Evolutionary conservation across 1,284 basidiomycete species (phyloP), one percentile per base, ranked within the genome.

Genomic region (Earliella scabrosa): DNA sequence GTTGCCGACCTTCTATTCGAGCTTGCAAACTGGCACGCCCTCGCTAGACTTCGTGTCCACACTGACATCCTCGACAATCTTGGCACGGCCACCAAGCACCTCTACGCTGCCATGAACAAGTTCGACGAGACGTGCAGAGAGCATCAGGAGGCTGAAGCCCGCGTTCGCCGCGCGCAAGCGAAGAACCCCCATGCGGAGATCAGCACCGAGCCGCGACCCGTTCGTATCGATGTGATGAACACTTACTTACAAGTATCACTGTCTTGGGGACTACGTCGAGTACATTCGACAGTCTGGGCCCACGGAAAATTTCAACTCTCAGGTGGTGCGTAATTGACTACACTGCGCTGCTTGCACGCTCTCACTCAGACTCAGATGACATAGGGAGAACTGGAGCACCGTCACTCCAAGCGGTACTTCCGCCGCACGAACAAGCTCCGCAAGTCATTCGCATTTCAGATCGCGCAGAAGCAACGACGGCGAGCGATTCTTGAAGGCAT

Each of bases 271-370:
- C 47, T 75, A 75, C 52, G 50, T 66, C 0, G 32, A 20, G 1
- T 55, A 63, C 0, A 75, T 79, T 7, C 38, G 48, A 11, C 39
- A 27, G 2, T 68, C 66, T 36, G 73, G 75, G 0, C 75, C 73
- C 0, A 72, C 68, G 1, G 76, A 78, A 32, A 68, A 59, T 10
- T 74, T 68, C 40, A 65, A 65, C 0, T 75, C 70, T 0, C 69
- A 73, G 21, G 54, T 60, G 13, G 75, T 77, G 49, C 21, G 70
- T 40, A 14, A 23, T 9, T 18, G 7, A 21, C 21, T 14, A 32
- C 31, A 32, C 31, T 32, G 8, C 7, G 11, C 31, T 18, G 47
- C 27, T 9, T 13, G 9, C 10, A 36, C n/a, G 2, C 13, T 21
- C 16, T 35, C 11, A 9, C 9, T 21, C 18, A 8, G 9, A 21